These are phyloP conservation scores for Begonia masoniana DNA, from an alignment of 306 rosid genomes.

Conservation along the genomic window DNA sequence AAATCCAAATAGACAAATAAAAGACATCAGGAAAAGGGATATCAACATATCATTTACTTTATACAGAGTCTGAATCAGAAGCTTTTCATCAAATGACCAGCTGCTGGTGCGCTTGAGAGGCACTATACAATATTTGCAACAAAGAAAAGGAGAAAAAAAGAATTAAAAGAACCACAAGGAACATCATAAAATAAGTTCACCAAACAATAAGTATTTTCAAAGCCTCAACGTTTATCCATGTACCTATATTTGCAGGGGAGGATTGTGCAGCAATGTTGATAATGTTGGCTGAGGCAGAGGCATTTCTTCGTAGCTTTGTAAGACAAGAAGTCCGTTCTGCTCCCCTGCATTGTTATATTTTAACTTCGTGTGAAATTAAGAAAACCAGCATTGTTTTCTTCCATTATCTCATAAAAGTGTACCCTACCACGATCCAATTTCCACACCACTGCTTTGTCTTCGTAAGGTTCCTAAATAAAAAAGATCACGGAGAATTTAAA, in stretches of 20 bases:
- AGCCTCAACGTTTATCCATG: neutral
- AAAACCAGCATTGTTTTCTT: neutral
- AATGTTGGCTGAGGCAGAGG: conserved; percentile 75
- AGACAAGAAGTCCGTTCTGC: conserved; percentile 31
- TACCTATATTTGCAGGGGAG: conserved; percentile 45
- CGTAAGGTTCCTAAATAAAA: conserved; percentile 32
- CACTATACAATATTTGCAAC: conserved; percentile 23
- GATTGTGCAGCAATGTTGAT: conserved; percentile 38
- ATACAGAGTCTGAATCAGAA: conserved; percentile 71
- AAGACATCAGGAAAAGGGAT: neutral
- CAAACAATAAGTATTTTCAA: neutral
- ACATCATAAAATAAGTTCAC: neutral
- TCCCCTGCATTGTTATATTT: conserved; percentile 27
- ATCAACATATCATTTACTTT: conserved; percentile 31
- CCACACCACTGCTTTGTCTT: conserved; percentile 63
- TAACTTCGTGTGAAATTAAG: too few species aligned
- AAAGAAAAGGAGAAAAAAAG: neutral
- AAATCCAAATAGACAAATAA: too few species aligned
- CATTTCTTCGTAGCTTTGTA: conserved; percentile 69
- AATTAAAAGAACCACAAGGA: neutral
- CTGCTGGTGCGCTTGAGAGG: conserved; percentile 61
- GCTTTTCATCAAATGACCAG: conserved; percentile 89
- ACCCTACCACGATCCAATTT: conserved; percentile 47
- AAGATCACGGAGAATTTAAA: neutral
- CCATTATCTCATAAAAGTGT: neutral